Evolutionary conservation across 176 grass and related monocot genomes (phyloP), one percentile per base, ranked within the genome.

Genomic region (Hyparrhenia diplandra): DNA sequence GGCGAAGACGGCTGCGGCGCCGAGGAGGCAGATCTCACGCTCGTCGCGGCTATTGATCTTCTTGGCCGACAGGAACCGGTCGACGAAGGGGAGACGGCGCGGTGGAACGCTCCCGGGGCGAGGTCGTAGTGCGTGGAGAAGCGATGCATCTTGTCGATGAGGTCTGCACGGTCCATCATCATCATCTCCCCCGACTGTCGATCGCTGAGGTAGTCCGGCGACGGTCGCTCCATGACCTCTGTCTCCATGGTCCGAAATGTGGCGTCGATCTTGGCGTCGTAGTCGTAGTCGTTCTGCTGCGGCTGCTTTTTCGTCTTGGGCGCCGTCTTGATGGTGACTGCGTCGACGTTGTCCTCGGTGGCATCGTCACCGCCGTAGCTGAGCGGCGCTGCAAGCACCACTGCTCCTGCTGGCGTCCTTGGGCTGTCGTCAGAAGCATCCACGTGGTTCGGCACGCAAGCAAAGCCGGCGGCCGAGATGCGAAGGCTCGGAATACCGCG

Each of bases 1-100:
- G 6, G 24, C 13, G 39, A 42, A 42, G 2, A 42, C 75, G 58
- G 75, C 75, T 16, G 24, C 4, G 25, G 76, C 60, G 61, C 61
- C 64, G 13, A 80, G 65, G 64, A 70, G 13, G 32, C 66, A 16
- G 35, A 70, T 52, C 6, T 81, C 0, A 11, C 3, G 16, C 55
- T 58, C 55, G 31, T 18, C 11, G 43, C 21, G 23, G n/a, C 9
- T 12, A 14, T 5, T 12, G 39, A 32, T 34, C 18, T 60, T 30
- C 28, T 17, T 46, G 68, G 5, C 57, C 4, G 69, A 73, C 8
- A 82, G 29, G 55, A 73, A 62, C 0, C 79, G 36, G 79, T 82
- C 79, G 36, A 71, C 37, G 79, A 46, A 82, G 25, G n/a, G 25
- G 67, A 60, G 52, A 82, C 79, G 6, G 67, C 36, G 17, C 79